Evolutionary conservation across 2,329 filamentous ascomycete species (phyloP), one percentile per base, ranked within the genome.

Genomic region (Trichoderma arundinaceum): DNA sequence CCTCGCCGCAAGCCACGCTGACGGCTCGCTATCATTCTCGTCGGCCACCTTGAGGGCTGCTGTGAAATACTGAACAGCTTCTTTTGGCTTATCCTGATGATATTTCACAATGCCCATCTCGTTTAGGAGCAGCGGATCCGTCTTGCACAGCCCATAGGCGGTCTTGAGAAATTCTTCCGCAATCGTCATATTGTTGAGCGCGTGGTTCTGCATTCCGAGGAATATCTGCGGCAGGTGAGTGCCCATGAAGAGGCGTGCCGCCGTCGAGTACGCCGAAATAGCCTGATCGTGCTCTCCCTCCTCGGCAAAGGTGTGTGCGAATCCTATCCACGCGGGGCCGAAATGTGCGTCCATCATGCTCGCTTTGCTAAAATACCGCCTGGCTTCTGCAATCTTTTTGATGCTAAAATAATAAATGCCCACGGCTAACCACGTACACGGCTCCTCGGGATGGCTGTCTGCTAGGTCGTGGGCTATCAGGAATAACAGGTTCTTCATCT

Each of bases 241-340:
- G 44, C 95, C 95, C 82, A 97, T 96, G 78, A 99, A 99, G 0
- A 99, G 81, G 44, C 95, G 86, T 1, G 94, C 94, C 0, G 95
- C 95, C 0, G 95, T 99, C 35, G 92, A 96, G 79, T 99, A 99
- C 0, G 96, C 95, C 8, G 94, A 96, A 69, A 99, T 97, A 54
- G 95, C 95, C 79, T 99, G 95, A 76, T 99, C 95, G 77, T 98
- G 94, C 77, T 99, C 95, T 60, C 95, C 95, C 77, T 99, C 95
- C 10, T 93, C 94, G 1, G 95, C 95, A 76, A 99, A 99, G 0
- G 95, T 99, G 77, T 99, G 96, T 1, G 95, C 95, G 74, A 99
- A 99, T 1, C 96, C 95, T 69, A 99, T 98, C 95, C 95, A 99
- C 3, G 95, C 95, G 1, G 95, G 92, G 0, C 94, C 94, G 72